phyloP scores from a whole-genome alignment of 768 basidiomycete species.

The Tricholoma terreum region DNA sequence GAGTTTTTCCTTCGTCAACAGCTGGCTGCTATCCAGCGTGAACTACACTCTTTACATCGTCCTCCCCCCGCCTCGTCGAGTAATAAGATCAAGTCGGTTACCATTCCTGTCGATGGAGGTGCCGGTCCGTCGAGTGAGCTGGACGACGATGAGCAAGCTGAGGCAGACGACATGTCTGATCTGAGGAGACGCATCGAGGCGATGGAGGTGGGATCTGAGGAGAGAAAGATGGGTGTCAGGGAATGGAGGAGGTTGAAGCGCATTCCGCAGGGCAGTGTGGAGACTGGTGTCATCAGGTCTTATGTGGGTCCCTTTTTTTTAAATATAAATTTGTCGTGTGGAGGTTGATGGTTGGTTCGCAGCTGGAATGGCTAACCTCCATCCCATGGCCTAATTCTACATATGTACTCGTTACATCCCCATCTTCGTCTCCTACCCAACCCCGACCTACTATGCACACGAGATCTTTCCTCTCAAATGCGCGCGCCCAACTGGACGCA shows the following conservation, averaged over 20 bases:
- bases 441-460: conserved; percentile 36
- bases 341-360: conserved; percentile 2
- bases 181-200: conserved; percentile 71
- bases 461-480: conserved; percentile 60
- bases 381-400: conserved; percentile 75
- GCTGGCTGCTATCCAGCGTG: conserved; percentile 73
- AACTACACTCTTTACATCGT: conserved; percentile 57
- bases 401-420: conserved; percentile 8
- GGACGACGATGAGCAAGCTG: conserved; percentile 77
- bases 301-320: conserved; percentile 51
- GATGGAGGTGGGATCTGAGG: conserved; percentile 70
- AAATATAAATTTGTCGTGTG: conserved; percentile 14
- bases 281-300: conserved; percentile 83
- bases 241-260: conserved; percentile 85
- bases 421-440: conserved; percentile 11
- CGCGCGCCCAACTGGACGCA: conserved; percentile 77
- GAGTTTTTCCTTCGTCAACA: conserved; percentile 85
- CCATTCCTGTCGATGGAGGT: conserved; percentile 11
- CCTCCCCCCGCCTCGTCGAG: conserved; percentile 18
- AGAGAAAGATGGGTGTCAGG: conserved; percentile 74
- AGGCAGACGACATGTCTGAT: conserved; percentile 76
- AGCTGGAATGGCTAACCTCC: conserved; percentile 89
- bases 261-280: conserved; percentile 87
- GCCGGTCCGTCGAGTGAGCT: conserved; percentile 44
- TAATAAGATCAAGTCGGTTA: conserved; percentile 7